Percentiles rank a stretch among this genome's conserved stretches.
Conservation (phyloP, 441 rosid species). For the Mallotus japonicus region DNA sequence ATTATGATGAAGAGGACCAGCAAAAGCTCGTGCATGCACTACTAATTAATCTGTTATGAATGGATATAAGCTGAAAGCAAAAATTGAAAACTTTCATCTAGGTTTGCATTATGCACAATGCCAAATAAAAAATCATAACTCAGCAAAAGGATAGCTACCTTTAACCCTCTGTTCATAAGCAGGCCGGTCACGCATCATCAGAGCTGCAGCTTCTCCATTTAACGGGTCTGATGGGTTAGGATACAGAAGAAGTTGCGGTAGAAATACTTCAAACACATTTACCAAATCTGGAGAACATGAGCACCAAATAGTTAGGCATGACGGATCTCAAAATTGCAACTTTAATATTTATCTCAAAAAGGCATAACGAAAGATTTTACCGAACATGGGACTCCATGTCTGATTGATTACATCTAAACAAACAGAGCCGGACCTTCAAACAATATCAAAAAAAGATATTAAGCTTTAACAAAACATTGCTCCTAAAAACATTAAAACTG, state of each 20-base stretch:
- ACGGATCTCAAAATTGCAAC: constrained; percentile 1
- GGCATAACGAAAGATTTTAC: constrained; percentile 35
- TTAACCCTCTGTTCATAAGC: constrained; percentile 81
- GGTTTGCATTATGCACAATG: not conserved
- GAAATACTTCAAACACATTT: constrained; percentile 90
- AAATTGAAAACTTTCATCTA: no score
- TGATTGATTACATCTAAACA: constrained; percentile 96
- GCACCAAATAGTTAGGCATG: constrained; percentile 9
- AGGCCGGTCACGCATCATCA: constrained; percentile 84
- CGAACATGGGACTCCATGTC: constrained; percentile 99
- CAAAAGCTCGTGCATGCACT: no score
- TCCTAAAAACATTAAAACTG: constrained; percentile 3
- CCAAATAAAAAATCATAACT: constrained; percentile 1
- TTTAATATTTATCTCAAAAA: constrained; percentile 1
- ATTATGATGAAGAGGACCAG: no score
- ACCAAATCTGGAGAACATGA: constrained; percentile 63
- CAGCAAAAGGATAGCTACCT: constrained; percentile 42
- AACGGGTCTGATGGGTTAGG: constrained; percentile 94
- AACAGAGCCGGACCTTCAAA: constrained; percentile 87
- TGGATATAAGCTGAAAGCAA: no score
- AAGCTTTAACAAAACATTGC: constrained; percentile 12
- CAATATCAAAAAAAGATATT: constrained; percentile 9
- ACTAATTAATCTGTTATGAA: no score
- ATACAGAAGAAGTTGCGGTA: constrained; percentile 93
- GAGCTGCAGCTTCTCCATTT: constrained; percentile 94